Base-by-base conservation (phyloP, 257 asterid species). In the Penstemon barbatus region DNA sequence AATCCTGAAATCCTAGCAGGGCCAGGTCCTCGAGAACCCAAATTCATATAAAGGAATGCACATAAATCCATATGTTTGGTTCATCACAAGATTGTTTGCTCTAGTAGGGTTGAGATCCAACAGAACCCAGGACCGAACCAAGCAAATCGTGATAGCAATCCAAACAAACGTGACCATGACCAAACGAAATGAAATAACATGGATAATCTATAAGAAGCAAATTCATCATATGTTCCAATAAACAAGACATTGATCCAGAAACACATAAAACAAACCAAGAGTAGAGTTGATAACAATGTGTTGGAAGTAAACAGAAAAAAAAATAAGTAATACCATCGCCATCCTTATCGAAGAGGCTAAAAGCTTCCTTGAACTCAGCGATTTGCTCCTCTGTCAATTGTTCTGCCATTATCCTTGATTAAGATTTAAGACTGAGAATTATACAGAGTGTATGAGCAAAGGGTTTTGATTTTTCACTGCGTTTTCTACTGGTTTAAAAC, bases 291-390 rank as follows among this genome's bases (percentile, higher is more conserved):
- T 25, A 25, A 25, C 33, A 25, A 25, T 25, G 33, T 25, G 33
- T 1, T 25, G 33, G 33, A 25, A 25, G 33, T 2, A 25, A 25
- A 25, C 33, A 25, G 33, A 25, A 25, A 2, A 25, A 25, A 2
- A 61, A 9, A 39, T 0, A 46, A 59, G 25, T 48, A 59, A 12
- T 33, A 56, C 61, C 61, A 6, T 56, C 61, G 5, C 61, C 61
- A 33, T 56, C 41, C 37, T 56, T 56, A 41, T 56, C 61, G 61
- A 56, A 56, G 1, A 56, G 42, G 13, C 13, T 56, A 42, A 56
- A 56, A 25, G 61, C 42, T 56, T 56, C 41, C 42, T 56, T 56
- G n/a, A 56, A 56, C 61, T 25, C 61, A 33, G 61, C 61, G 9
- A 56, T 56, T 56, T 56, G 61, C 25, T 8, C 42, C 1, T 56